Base-by-base conservation (phyloP, 805 yeast species). In the Ogataea nonfermentans region DNA sequence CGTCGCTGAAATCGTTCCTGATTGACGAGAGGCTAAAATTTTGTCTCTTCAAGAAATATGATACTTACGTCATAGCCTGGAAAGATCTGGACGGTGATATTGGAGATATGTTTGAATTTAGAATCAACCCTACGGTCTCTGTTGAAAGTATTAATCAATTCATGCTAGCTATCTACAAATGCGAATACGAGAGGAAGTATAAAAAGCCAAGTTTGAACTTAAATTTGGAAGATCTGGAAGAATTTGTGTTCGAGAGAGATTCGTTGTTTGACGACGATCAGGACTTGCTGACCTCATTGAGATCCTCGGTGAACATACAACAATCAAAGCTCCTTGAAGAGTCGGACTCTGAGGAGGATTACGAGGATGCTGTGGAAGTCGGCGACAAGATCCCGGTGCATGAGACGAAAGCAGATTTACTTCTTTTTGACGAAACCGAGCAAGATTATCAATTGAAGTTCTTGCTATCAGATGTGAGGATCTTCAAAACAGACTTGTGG, bases 81-180 rank as follows among this genome's bases (percentile, higher is more conserved):
- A 70, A 66, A 10, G 96, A 93, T 59, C 57, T 78, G 25, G 79
- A 79, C 30, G 96, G 96, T n/a, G 96, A 90, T 53, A 70, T 72
- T 4, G 96, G 88, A 16, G 97, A 90, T 55, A 65, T 70, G 47
- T 88, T 83, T 61, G 95, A 89, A 61, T 90, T 86, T 62, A 71
- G 84, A 15, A 76, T 87, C 35, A 86, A 79, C 45, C 73, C 72
- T 33, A 71, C 73, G 10, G 75, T 80, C n/a, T 67, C 77, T 7
- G 52, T 66, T 11, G 76, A 70, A 17, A 71, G 79, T 27, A 76
- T 83, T 27, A 78, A 81, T 23, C 68, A 70, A 29, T 91, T 91
- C 58, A 74, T 82, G 65, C 57, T 66, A 17, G 68, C 79, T 1
- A 68, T 87, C 10, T 72, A 77, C 53, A 74, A 74, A 41, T 86